phyloP scores from a whole-genome alignment of 1,139 yeast genomes.

The Debaryomycetaceae sp. region DNA sequence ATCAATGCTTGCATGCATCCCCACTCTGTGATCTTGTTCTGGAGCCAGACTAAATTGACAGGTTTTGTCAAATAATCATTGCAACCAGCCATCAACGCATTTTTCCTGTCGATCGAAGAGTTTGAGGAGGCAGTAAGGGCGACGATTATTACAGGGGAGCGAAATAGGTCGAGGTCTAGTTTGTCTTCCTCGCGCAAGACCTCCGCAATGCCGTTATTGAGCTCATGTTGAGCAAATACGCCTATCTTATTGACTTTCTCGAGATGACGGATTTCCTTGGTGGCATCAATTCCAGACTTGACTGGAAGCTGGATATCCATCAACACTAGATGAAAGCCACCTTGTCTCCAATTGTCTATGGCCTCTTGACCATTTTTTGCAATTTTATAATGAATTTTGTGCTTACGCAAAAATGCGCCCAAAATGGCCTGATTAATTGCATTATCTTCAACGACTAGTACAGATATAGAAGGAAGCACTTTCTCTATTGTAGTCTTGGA shows the following conservation, averaged over 20 bases:
- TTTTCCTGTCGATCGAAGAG: conserved; percentile 80
- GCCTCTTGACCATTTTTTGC: conserved; percentile 94
- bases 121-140: conserved; percentile 89
- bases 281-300: conserved; percentile 89
- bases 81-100: conserved; percentile 95
- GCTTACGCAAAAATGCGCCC: conserved; percentile 85
- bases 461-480: conserved; percentile 77
- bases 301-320: conserved; percentile 97
- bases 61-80: conserved; percentile 97
- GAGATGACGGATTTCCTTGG: conserved; percentile 79
- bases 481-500: conserved; percentile 36
- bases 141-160: conserved; percentile 92
- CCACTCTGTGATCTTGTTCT: conserved; percentile 95
- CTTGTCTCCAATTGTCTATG: conserved; percentile 84
- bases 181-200: conserved; percentile 20
- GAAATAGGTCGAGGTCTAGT: conserved; percentile 58
- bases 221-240: conserved; percentile 56
- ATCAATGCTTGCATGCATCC: conserved; percentile 96
- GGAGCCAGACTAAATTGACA: conserved; percentile 90
- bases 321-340: conserved; percentile 86
- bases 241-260: conserved; percentile 84
- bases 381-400: conserved; percentile 78
- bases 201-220: conserved; percentile 22
- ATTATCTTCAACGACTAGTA: conserved; percentile 92
- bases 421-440: conserved; percentile 90